phyloP scores from a whole-genome alignment of 108 stramenopile genomes.

The Stephanodiscus minutulus region DNA sequence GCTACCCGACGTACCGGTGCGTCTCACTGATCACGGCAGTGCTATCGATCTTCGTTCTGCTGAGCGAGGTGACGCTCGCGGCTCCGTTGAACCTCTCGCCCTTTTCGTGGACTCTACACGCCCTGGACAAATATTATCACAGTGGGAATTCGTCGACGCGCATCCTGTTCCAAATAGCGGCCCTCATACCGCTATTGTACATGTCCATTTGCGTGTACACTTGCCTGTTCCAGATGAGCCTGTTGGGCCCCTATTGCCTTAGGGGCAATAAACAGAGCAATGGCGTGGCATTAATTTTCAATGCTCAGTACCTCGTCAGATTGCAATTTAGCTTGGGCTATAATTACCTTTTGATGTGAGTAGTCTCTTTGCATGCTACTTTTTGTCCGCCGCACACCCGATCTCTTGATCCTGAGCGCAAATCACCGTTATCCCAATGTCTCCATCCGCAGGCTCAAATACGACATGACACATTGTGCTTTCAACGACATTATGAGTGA shows the following conservation, averaged over 20 bases:
- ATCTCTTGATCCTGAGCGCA: neutral
- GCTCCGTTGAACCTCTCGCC: constrained; percentile 52
- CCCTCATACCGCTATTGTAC: constrained; percentile 61
- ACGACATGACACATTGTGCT: constrained; percentile 51
- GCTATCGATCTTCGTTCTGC: constrained; percentile 56
- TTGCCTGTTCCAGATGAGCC: constrained; percentile 54
- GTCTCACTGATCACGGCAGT: constrained; percentile 50
- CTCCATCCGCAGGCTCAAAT: constrained; percentile 49
- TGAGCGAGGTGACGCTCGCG: constrained; percentile 68
- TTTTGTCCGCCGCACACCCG: neutral
- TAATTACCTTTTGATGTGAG: constrained; percentile 68
- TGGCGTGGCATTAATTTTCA: constrained; percentile 73
- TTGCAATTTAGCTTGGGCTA: constrained; percentile 72
- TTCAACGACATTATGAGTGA: constrained; percentile 55
- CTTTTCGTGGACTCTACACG: constrained; percentile 51
- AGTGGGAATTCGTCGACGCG: constrained; percentile 11
- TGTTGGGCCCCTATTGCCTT: constrained; percentile 58
- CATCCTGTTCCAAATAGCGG: constrained; percentile 53
- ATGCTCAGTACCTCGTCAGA: constrained; percentile 79
- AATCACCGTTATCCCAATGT: neutral
- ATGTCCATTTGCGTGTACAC: constrained; percentile 61
- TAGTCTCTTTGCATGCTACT: neutral
- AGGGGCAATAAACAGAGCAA: constrained; percentile 48
- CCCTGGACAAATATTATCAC: constrained; percentile 22
- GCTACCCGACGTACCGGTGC: constrained; percentile 48